Base-by-base conservation (phyloP, 495 filamentous ascomycete species). In the Hypoxylon crocopeplum region DNA sequence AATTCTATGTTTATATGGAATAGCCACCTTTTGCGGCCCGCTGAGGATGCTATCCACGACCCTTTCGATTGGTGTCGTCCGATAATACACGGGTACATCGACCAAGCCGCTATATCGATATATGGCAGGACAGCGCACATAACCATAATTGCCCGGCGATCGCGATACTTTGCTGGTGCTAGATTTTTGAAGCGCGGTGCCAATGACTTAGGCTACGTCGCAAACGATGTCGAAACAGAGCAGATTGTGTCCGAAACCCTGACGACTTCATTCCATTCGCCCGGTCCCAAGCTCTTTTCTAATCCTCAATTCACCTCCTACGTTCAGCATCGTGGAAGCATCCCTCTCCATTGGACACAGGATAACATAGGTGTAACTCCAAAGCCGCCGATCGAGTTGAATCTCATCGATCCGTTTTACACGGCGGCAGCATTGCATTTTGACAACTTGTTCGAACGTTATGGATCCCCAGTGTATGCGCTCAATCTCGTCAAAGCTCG, bases 1-100 rank as follows among this genome's bases (percentile, higher is more conserved):
- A 95, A 97, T 59, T 84, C 88, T 17, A 98, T 98, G 94, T 98
- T 98, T 68, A 88, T 97, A 12, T 98, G 94, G 94, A 98, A 98
- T 54, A 83, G 89, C 58, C 89, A 97, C 72, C 81, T 98, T 7
- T 82, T 98, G 22, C 76, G 84, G 48, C 93, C 93, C 0, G 92
- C 88, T 1, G 75, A 81, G n/a, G 69, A 74, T 12, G 79, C 79
- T 17, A 77, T 98, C 46, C 88, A 88, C 52, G 89, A 88, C 52
- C 85, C 89, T 1, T 96, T 90, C 66, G 91, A 98, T 66, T 98
- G 94, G 94, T 98, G 92, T 71, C 82, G 97, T 33, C 95, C 94
- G 3, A 88, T 98, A 52, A 92, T 97, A 45, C 93, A 98, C 73
- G 94, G 94, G 15, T 97, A 92, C 76, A 90, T 98, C 48, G 91